Evolutionary conservation across 192 early-diverging fungal species (phyloP), one percentile per base, ranked within the genome.

Genomic region (Coemansia sp.): DNA sequence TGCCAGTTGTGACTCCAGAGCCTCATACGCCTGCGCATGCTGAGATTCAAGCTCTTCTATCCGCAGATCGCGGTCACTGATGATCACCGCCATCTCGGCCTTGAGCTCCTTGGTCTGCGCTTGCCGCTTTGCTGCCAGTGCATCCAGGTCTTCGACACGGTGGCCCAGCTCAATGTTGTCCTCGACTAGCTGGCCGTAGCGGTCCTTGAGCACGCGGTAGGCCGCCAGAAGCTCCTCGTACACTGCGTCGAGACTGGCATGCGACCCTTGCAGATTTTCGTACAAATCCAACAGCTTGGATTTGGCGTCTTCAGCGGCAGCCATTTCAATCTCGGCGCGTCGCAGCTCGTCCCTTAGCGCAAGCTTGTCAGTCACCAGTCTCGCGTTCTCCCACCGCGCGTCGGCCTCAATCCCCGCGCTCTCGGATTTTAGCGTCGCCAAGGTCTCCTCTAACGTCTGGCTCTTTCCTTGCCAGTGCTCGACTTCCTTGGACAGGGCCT

Each of bases 361-460:
- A 27, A 85, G 78, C 60, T 74, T 80, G 29, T 85, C 83, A 2
- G 83, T 85, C 2, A 80, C 77, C 58, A 85, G 66, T 43, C 73
- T 70, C 3, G 78, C 74, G 46, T 72, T 76, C 33, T 77, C 78
- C 83, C 74, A 80, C 38, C 75, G 72, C 5, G 66, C 72, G 57
- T 85, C 78, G 18, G 83, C 78, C 49, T 85, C 78, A 18, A 72
- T 62, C 4, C 78, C 78, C 0, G 49, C 75, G n/a, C 69, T 77
- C 55, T 74, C 68, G 0, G 74, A 65, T 10, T 52, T 65, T 13
- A 85, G 39, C 0, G 69, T 38, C 16, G 64, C 66, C 12, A 85
- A 52, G 20, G 83, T 68, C 15, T 53, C 61, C 55, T 85, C 78
- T 8, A 85, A 72, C n/a, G 71, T 58, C 44, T 53, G 62, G 55